Evolutionary conservation across 139 green algal genomes (phyloP), one percentile per base, ranked within the genome.

Genomic region (Chlorella vulgaris): DNA sequence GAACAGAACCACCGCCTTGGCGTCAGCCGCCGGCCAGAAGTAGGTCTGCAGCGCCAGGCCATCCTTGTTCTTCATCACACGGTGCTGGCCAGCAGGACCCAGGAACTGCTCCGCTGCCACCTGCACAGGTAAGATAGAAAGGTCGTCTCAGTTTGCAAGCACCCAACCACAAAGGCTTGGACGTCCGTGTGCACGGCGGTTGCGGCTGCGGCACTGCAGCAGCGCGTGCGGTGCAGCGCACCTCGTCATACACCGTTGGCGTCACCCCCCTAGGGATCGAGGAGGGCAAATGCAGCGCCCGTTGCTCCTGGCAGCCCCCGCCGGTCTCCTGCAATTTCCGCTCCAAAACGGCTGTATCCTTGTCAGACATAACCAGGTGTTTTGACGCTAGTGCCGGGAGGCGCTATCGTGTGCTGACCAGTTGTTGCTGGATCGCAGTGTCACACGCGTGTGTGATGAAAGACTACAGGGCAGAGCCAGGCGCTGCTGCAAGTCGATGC

Each of bases 1-100:
- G n/a, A 91, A 79, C 22, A 91, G 18, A 0, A 95, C 22, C 29
- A 90, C 74, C 13, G 76, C 83, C 73, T 88, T 88, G 76, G 85
- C 43, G 33, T 75, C 2, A 6, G 28, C 68, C 3, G 86, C 78
- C 0, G 85, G 90, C 90, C 91, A 94, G 29, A 82, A 92, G 53
- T 90, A 92, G 4, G 67, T 62, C 26, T 84, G 73, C 73, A 79
- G 73, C 33, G 15, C 31, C 53, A 79, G 73, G 0, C 73, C 73
- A 28, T 79, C 76, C 22, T 61, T 47, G 68, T 90, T 92, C 7
- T 86, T 35, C 28, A 91, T 71, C 1, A 74, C 53, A 8, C 65
- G 51, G 47, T 83, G 60, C 15, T 50, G 42, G 4, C 88, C 88
- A 8, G 38, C 47, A 0, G 75, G 28, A 13, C 87, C 87, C 39